phyloP scores from a whole-genome alignment of 805 yeast genomes.

The Lipomyces mesembrius region DNA sequence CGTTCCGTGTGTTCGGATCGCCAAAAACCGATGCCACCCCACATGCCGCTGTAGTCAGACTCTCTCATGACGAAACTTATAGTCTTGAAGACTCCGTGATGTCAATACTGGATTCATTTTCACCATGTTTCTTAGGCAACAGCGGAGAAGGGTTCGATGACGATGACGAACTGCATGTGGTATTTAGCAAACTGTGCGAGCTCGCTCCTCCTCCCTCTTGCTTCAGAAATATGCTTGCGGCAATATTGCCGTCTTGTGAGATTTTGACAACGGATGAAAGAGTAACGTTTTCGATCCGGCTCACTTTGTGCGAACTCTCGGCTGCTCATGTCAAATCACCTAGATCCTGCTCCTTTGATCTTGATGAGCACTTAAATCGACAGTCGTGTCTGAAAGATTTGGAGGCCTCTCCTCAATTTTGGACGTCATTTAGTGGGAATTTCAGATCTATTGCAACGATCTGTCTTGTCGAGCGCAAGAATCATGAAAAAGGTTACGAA shows the following conservation, averaged over 20 bases:
- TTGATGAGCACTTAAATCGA: background rate
- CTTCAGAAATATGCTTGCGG: constrained; percentile 27
- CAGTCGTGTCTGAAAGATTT: constrained; percentile 26
- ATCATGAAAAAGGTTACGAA: constrained; percentile 27
- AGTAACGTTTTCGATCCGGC: constrained; percentile 25
- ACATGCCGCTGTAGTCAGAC: background rate
- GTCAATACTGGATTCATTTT: constrained; percentile 4
- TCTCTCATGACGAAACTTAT: background rate
- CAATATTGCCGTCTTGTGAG: constrained; percentile 27
- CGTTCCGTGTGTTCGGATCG: constrained; percentile 4
- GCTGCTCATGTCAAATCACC: constrained; percentile 32
- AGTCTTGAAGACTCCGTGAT: constrained; percentile 2
- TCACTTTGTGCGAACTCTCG: constrained; percentile 37
- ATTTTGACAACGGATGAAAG: constrained; percentile 22
- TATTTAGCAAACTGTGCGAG: constrained; percentile 26
- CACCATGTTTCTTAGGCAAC: background rate
- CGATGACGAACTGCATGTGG: background rate
- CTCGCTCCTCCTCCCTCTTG: constrained; percentile 36
- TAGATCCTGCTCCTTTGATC: constrained; percentile 6
- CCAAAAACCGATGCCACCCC: background rate
- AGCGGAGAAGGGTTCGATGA: background rate
- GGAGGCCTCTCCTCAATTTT: constrained; percentile 35
- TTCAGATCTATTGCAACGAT: constrained; percentile 33
- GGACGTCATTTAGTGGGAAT: constrained; percentile 40
- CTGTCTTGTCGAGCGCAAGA: constrained; percentile 28